Percentiles rank a stretch among this genome's conserved stretches.
Evolutionary conservation across 1,284 basidiomycete genomes (phyloP).

Genomic region (Afroboletus lepidellus): DNA sequence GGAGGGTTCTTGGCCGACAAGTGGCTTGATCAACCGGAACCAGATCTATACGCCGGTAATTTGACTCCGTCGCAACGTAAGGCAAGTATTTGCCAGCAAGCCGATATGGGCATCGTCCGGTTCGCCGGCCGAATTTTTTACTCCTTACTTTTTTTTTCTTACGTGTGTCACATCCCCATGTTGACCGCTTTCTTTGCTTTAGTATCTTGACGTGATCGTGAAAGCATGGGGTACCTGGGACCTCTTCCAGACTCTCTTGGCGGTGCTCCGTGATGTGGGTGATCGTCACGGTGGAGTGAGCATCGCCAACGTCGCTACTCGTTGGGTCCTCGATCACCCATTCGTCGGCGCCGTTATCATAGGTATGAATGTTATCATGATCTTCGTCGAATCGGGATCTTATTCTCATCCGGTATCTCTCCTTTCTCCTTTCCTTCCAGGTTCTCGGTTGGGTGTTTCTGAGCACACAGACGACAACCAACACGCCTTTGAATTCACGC

Average conservation of each 20-base stretch:
- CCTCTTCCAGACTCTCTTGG: constrained; percentile 67
- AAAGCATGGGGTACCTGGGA: constrained; percentile 76
- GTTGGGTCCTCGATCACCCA: constrained; percentile 78
- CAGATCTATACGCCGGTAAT: constrained; percentile 63
- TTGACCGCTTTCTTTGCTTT: not conserved
- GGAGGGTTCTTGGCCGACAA: constrained; percentile 78
- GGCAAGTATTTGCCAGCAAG: constrained; percentile 38
- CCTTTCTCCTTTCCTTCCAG: constrained; percentile 36
- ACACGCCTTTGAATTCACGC: constrained; percentile 55
- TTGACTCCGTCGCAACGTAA: constrained; percentile 79
- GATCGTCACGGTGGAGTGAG: constrained; percentile 65
- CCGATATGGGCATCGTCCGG: not conserved
- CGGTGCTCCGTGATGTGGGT: constrained; percentile 59
- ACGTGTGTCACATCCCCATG: not conserved
- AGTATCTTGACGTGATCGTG: constrained; percentile 82
- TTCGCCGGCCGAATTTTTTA: not conserved
- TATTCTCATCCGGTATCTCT: not conserved
- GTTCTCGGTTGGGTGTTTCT: constrained; percentile 71
- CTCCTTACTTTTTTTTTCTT: not conserved
- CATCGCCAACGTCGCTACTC: constrained; percentile 74
- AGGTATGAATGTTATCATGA: constrained; percentile 43
- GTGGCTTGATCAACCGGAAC: constrained; percentile 67
- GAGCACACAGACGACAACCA: constrained; percentile 71
- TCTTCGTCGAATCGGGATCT: constrained; percentile 7
- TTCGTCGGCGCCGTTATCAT: constrained; percentile 79